Evolutionary conservation across 2,329 filamentous ascomycete species (phyloP), one percentile per base, ranked within the genome.

Genomic region (Emergomyces africanus): DNA sequence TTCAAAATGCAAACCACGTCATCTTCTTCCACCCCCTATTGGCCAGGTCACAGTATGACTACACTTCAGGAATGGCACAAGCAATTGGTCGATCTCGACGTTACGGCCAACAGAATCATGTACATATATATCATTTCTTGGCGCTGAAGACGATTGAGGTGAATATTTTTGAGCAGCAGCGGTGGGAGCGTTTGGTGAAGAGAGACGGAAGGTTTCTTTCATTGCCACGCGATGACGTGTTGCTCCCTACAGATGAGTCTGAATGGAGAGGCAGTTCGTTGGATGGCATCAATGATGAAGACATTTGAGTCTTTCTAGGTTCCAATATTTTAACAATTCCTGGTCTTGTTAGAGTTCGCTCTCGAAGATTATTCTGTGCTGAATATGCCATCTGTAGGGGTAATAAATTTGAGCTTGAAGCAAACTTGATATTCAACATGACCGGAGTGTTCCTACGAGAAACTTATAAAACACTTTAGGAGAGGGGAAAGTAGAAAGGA

Each of bases 1-100:
- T 88, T 1, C 81, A 83, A 53, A 78, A 77, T 44, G 83, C 83
- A 0, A 86, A 85, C 61, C 83, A 87, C 60, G 73, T 87, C 41
- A 77, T 88, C 37, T 87, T 88, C 67, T 68, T 85, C 2, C 77
- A 79, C 0, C 83, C 84, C 0, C 69, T 84, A 9, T 70, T 82
- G 0, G 71, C 76, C 0, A 66, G 72, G 41, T 77, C 74, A 0
- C 77, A 81, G 53, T 77, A 81, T 50, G 72, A 77, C 5, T 87
- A 84, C 65, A 75, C 81, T 0, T 75, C 80, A 0, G 75, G 78
- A 0, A 85, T 85, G 79, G 79, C 75, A 0, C 85, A 88, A 62
- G 83, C 83, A 0, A 81, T 86, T 23, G 85, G 84, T 1, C 78
- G 85, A 42, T 77, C 78, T 9, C 75, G 78, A 5, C 76, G 85